phyloP scores from a whole-genome alignment of 2,329 filamentous ascomycete species.

The Fusarium phyllophilum region DNA sequence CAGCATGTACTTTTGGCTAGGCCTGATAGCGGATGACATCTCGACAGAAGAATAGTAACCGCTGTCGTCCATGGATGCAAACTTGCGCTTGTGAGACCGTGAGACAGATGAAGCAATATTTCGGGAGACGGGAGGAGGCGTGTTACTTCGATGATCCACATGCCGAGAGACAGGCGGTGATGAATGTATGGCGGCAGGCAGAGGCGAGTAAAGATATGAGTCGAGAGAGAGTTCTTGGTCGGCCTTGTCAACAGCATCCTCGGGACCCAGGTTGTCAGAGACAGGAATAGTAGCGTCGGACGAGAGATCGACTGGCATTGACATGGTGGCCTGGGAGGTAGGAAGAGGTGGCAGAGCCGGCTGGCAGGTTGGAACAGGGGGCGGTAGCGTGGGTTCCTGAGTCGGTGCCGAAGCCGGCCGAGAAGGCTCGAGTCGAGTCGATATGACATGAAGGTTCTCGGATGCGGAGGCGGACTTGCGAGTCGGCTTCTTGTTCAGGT shows the following conservation, averaged over 20 bases:
- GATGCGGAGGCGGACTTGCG: conserved; percentile 66
- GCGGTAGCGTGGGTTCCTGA: conserved; percentile 60
- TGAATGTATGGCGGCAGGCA: conserved; percentile 79
- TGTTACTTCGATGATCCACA: conserved; percentile 70
- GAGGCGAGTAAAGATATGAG: conserved; percentile 74
- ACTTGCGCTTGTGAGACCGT: conserved; percentile 79
- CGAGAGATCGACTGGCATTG: conserved; percentile 68
- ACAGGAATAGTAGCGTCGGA: conserved; percentile 82
- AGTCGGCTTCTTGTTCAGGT: conserved; percentile 85
- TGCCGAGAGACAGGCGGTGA: conserved; percentile 83
- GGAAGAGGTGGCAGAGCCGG: conserved; percentile 54
- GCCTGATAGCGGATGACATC: conserved; percentile 80
- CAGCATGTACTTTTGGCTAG: conserved; percentile 72
- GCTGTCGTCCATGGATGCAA: conserved; percentile 86
- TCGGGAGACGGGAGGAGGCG: conserved; percentile 76
- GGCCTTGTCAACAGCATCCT: conserved; percentile 57
- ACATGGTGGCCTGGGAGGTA: conserved; percentile 51
- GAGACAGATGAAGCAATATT: conserved; percentile 71
- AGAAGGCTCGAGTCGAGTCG: conserved; percentile 63
- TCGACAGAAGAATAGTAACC: conserved; percentile 97
- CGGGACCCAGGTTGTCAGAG: conserved; percentile 71
- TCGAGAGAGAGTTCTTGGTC: conserved; percentile 55
- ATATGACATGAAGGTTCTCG: conserved; percentile 69
- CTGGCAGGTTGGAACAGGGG: conserved; percentile 53
- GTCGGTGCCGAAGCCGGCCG: conserved; percentile 52